phyloP scores from a whole-genome alignment of 73 alveolate genomes.

The Paramecium primaurelia region DNA sequence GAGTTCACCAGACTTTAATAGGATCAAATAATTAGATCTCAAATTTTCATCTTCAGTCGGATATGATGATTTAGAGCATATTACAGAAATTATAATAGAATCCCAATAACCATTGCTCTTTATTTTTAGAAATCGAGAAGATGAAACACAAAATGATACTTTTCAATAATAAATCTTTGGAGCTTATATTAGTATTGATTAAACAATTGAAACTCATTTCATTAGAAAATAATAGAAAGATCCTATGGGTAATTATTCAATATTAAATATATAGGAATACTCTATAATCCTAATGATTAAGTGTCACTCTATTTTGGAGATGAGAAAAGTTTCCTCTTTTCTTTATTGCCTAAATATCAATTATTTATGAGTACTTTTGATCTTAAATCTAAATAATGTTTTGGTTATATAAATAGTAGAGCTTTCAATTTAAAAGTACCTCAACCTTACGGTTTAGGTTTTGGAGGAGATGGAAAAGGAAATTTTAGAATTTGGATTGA shows the following conservation, averaged over 20 bases:
- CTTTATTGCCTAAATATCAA: conserved; percentile 19
- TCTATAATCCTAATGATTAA: background rate
- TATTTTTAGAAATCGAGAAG: conserved; percentile 33
- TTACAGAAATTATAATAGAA: conserved; percentile 20
- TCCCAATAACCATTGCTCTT: conserved; percentile 10
- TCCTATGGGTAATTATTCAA: conserved; percentile 3
- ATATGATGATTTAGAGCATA: conserved; percentile 35
- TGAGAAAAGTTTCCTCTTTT: conserved; percentile 38
- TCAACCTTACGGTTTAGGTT: conserved; percentile 32
- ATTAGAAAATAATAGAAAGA: conserved; percentile 33
- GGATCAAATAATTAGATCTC: background rate
- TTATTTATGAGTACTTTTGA: conserved; percentile 42
- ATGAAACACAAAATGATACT: conserved; percentile 24
- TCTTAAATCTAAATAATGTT: background rate
- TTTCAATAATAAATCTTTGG: conserved; percentile 12
- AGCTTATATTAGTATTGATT: conserved; percentile 29
- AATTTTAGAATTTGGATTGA: conserved; percentile 40
- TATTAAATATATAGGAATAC: background rate
- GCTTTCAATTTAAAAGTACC: conserved; percentile 39
- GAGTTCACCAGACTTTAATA: conserved; percentile 38
- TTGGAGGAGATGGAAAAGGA: conserved; percentile 55
- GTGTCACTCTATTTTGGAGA: conserved; percentile 44
- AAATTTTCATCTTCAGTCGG: conserved; percentile 21
- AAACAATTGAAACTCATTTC: background rate
- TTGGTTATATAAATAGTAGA: conserved; percentile 28